A percentile compares a stretch with the other conserved stretches of the same genome.
Evolutionary conservation across 108 stramenopile genomes (phyloP).

Genomic region (Skeletonema costatum): DNA sequence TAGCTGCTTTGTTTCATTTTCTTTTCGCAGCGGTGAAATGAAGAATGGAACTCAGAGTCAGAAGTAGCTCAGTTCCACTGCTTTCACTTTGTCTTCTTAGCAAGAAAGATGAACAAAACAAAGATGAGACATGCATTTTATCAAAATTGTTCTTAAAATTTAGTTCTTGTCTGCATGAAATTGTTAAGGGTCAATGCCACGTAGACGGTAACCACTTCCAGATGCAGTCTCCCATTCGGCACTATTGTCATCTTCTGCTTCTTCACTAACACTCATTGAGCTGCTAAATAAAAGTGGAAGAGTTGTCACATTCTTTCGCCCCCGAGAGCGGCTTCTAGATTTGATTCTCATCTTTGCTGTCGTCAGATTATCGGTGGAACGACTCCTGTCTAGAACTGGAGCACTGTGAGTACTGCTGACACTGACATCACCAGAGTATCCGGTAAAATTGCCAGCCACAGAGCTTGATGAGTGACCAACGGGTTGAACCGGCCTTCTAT

Average conservation of each 20-base stretch:
- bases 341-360: conserved; percentile 45
- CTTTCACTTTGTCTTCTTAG: too few relatives aligned
- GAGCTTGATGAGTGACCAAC: conserved; percentile 17
- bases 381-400: conserved; percentile 18
- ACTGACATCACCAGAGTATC: conserved; percentile 21
- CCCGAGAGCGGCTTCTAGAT: conserved; percentile 25
- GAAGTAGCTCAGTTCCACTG: too few relatives aligned
- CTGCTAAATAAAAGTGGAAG: conserved; percentile 44
- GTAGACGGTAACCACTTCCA: conserved; percentile 41
- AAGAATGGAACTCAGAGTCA: too few relatives aligned
- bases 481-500: conserved; percentile 1
- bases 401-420: conserved; percentile 31
- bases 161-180: neutral
- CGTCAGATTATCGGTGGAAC: conserved; percentile 24
- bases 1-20: too few relatives aligned
- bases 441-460: conserved; percentile 13
- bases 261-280: conserved; percentile 51
- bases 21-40: too few relatives aligned
- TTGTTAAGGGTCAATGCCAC: conserved; percentile 41
- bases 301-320: conserved; percentile 32
- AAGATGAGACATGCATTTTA: too few relatives aligned
- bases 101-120: too few relatives aligned
- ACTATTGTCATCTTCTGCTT: conserved; percentile 37
- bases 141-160: neutral
- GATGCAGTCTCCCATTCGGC: conserved; percentile 46